A percentile compares a stretch with the other conserved stretches of the same genome.
These are phyloP conservation scores for Alternaria solani DNA, from an alignment of 2,329 filamentous ascomycete genomes.

Conservation along the genomic window DNA sequence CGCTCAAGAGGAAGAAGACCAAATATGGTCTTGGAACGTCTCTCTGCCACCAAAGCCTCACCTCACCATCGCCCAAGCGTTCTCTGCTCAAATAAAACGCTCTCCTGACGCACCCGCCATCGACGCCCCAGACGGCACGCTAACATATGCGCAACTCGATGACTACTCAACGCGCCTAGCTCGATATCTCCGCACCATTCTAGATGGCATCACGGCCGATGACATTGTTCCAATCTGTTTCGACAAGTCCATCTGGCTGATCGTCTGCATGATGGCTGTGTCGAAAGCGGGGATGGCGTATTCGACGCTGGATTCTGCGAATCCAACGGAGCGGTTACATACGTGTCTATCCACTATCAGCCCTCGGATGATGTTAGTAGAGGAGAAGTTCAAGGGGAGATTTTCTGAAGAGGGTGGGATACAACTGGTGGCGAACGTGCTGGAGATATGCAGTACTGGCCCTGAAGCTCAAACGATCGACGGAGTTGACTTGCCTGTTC, in stretches of 20 bases:
- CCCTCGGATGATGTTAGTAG: constrained; percentile 1
- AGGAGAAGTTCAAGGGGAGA: background rate
- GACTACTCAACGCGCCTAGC: constrained; percentile 7
- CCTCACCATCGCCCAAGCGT: constrained; percentile 3
- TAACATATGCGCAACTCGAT: constrained; percentile 7
- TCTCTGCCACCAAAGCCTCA: constrained; percentile 1
- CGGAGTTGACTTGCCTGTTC: background rate
- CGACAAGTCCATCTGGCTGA: constrained; percentile 10
- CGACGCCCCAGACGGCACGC: constrained; percentile 4
- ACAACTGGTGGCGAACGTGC: background rate
- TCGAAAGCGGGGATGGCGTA: constrained; percentile 10
- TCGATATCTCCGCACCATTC: background rate
- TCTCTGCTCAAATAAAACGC: background rate
- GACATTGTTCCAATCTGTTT: constrained; percentile 11
- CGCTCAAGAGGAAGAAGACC: constrained; percentile 2
- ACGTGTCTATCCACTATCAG: constrained; percentile 2
- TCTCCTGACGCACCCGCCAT: constrained; percentile 5
- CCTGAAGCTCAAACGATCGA: background rate
- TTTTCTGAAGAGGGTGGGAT: background rate
- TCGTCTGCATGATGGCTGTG: constrained; percentile 11
- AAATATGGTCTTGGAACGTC: constrained; percentile 8
- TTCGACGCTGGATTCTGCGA: constrained; percentile 3
- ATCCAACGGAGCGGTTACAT: constrained; percentile 8
- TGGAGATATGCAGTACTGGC: background rate
- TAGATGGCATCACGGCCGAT: background rate